Evolutionary conservation across 495 filamentous ascomycete species (phyloP).

Genomic region (Tuber umbilicatum): DNA sequence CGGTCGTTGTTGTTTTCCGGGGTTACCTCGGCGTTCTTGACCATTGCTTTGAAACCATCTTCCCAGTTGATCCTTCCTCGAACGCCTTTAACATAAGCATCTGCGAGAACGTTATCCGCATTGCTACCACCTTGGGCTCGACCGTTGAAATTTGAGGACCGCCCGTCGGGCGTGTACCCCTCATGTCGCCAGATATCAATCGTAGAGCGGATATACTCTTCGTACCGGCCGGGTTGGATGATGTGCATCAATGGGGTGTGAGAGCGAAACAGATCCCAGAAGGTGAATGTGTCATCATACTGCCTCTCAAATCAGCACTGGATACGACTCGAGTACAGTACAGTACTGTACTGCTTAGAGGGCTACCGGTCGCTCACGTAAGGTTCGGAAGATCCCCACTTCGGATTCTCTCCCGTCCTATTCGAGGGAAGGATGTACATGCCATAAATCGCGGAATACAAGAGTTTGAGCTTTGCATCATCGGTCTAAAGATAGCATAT

Average conservation of each 20-base stretch:
- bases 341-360: background rate
- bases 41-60: slow-evolving; percentile 63
- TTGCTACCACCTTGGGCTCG: slow-evolving; percentile 67
- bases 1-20: slow-evolving; percentile 57
- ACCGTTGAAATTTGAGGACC: slow-evolving; percentile 67
- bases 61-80: slow-evolving; percentile 58
- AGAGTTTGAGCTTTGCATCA: slow-evolving; percentile 50
- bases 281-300: slow-evolving; percentile 55
- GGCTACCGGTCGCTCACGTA: slow-evolving; percentile 42
- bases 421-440: slow-evolving; percentile 67
- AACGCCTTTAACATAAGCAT: slow-evolving; percentile 68
- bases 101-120: slow-evolving; percentile 66
- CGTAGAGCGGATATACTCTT: slow-evolving; percentile 60
- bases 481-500: slow-evolving; percentile 44
- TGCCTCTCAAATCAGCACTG: slow-evolving; percentile 14
- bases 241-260: slow-evolving; percentile 59
- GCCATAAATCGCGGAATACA: slow-evolving; percentile 62
- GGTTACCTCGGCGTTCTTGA: slow-evolving; percentile 60
- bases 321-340: too few relatives aligned
- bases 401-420: slow-evolving; percentile 64
- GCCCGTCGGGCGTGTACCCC: slow-evolving; percentile 59
- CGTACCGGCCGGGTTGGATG: slow-evolving; percentile 54
- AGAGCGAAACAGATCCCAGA: slow-evolving; percentile 59
- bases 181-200: slow-evolving; percentile 66
- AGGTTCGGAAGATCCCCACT: slow-evolving; percentile 59